Evolutionary conservation across 441 rosid species (phyloP).

Genomic region (Adansonia rubrostipa): DNA sequence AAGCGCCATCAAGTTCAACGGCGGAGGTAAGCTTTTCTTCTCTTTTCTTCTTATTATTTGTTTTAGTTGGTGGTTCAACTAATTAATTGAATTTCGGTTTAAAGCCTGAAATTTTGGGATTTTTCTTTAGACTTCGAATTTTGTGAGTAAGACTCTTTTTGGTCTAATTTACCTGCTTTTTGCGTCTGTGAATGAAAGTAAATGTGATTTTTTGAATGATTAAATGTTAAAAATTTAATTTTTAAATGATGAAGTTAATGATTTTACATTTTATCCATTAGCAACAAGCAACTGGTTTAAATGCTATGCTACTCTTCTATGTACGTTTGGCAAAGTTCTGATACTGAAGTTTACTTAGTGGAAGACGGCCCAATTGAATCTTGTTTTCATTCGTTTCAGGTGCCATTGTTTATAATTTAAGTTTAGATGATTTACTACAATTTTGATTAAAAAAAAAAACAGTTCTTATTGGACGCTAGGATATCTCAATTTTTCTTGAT

Average conservation of each 20-base stretch:
- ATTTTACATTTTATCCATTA: not conserved
- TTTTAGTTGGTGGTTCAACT: not conserved
- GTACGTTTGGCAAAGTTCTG: not conserved
- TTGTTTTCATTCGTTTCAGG: not conserved
- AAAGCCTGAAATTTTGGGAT: not conserved
- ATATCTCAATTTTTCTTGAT: not conserved
- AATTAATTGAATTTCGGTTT: not conserved
- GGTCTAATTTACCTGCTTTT: not conserved
- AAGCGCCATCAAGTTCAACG: slow-evolving; percentile 94
- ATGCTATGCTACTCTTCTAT: not conserved
- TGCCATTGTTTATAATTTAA: not conserved
- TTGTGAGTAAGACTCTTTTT: not conserved
- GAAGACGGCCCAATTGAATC: not conserved
- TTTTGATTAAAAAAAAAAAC: not conserved
- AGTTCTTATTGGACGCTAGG: not conserved
- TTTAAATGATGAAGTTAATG: not conserved
- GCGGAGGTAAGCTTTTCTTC: slow-evolving; percentile 65
- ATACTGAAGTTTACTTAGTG: not conserved
- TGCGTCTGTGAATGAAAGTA: not conserved
- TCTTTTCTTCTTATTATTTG: not conserved
- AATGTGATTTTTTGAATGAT: not conserved
- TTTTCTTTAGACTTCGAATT: not conserved
- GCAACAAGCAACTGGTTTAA: not conserved
- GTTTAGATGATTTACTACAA: not conserved
- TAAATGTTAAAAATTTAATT: not conserved